Evolutionary conservation across 2,329 filamentous ascomycete genomes (phyloP), one percentile per base, ranked within the genome.

Genomic region (Calonectria pseudoreteaudii): DNA sequence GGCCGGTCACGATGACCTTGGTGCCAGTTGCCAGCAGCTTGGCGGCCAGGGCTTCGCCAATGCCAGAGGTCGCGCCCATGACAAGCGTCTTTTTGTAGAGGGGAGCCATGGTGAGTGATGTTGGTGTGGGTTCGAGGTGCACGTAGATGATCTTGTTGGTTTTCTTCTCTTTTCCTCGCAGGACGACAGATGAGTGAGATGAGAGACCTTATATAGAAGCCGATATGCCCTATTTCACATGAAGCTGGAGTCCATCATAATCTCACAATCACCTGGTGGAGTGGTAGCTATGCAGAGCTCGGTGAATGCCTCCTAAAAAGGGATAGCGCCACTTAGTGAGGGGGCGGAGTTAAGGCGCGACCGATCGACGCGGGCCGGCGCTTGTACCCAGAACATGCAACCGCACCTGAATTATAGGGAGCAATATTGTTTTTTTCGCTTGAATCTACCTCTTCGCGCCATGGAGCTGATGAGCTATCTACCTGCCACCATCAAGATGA

Each of bases 1-100:
- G 85, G 16, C 88, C 88, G 14, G 87, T 85, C 5, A 82, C 85
- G 23, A 87, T 86, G 23, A 90, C 86, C 72, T 85, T 84, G 34
- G 84, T 81, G 26, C 86, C 86, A 53, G 83, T 79, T 8, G 81
- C 66, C 69, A 88, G 75, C 49, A 90, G 78, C 6, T 83, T 85
- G 70, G 86, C 82, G 14, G 80, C 80, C 18, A 80, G 64, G 28
- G 78, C 75, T 30, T 74, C 72, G 34, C 78, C 78, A 16, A 80
- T 79, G 62, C 78, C 78, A 2, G 78, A 79, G 20, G 77, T 77
- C 20, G 78, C 79, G 28, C 78, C 79, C 47, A 91, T 83, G 64
- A 91, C 78, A 69, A 92, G 75, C 67, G 76, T 74, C 52, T 75
- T 78, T 30, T 70, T 71, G 62, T 80, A 79, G 53, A 76, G 64